phyloP scores from a whole-genome alignment of 495 filamentous ascomycete species.

The Penicillium flavigenum region DNA sequence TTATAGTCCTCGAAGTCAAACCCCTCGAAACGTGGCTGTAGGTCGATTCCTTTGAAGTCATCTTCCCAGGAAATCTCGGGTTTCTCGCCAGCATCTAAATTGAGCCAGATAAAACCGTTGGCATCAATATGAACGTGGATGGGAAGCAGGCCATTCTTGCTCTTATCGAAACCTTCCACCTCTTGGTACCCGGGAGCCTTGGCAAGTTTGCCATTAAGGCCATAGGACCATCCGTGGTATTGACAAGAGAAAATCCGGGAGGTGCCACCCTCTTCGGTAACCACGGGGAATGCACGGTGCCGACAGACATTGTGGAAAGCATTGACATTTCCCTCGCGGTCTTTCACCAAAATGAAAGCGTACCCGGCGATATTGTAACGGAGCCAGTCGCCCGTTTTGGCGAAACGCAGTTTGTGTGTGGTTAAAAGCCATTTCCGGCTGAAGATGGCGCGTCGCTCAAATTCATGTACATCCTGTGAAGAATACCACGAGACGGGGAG shows the following conservation, averaged over 20 bases:
- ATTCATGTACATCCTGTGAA: slow-evolving; percentile 49
- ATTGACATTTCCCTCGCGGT: slow-evolving; percentile 50
- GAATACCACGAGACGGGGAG: slow-evolving; percentile 53
- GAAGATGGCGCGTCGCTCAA: slow-evolving; percentile 56
- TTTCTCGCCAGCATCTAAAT: slow-evolving; percentile 43
- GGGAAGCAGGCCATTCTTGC: slow-evolving; percentile 46
- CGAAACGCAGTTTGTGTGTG: slow-evolving; percentile 48
- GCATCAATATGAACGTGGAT: slow-evolving; percentile 49
- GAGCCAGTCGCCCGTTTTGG: slow-evolving; percentile 51
- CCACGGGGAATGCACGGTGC: slow-evolving; percentile 57
- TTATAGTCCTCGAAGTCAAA: slow-evolving; percentile 48
- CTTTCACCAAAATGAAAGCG: slow-evolving; percentile 49
- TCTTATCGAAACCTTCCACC: slow-evolving; percentile 56
- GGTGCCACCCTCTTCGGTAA: slow-evolving; percentile 48
- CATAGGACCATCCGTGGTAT: slow-evolving; percentile 63
- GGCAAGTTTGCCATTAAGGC: slow-evolving; percentile 55
- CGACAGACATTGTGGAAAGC: slow-evolving; percentile 62
- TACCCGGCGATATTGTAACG: slow-evolving; percentile 49
- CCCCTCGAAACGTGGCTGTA: slow-evolving; percentile 33
- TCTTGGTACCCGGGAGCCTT: slow-evolving; percentile 58
- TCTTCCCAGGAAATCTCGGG: slow-evolving; percentile 46
- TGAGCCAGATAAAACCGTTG: slow-evolving; percentile 53
- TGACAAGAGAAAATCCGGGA: slow-evolving; percentile 54
- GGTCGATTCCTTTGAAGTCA: slow-evolving; percentile 40
- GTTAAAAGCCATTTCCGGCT: slow-evolving; percentile 54